Base-by-base conservation (phyloP, 2,329 filamentous ascomycete species). In the Myriosclerotinia curreyana region DNA sequence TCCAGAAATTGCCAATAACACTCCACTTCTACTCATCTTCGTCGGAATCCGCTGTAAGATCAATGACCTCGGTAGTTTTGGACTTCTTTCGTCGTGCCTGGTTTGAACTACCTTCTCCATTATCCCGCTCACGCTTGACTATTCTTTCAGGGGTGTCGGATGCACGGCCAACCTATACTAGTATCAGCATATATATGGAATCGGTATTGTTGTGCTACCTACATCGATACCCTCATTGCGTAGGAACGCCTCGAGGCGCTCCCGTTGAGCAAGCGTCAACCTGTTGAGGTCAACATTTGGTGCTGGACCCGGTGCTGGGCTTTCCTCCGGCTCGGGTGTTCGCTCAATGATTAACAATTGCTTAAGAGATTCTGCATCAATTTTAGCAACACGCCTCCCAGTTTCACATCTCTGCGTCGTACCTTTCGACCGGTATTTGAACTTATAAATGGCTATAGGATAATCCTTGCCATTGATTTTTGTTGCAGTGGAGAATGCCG, bases 361-460 rank as follows among this genome's bases (percentile, higher is more conserved):
- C 34, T 64, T 58, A 7, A 64, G 62, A 44, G 44, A n/a, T 46
- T 60, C 62, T 64, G 34, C 44, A 8, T n/a, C 3, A 11, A 44
- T 34, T 15, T 64, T 22, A 58, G 52, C 12, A 11, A 31, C 8
- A n/a, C 12, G 8, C n/a, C n/a, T 22, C 20, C 5, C 5, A 15
- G 9, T 8, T 40, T 31, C 25, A 8, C 1, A 3, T 8, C 8
- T n/a, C 22, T 44, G 5, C 1, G 8, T 5, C 8, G 2, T 31
- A 64, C 62, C 55, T 8, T 48, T 60, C 0, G 55, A 64, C 12
- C 62, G 38, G 36, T 64, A 64, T 22, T 64, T 60, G 12, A 60
- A 64, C 34, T 52, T 38, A n/a, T 46, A 64, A n/a, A 64, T 64
- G 11, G 55, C 62, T 7, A 64, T 14, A 14, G 55, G 55, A 15